These are phyloP conservation scores for Jacaranda copaia DNA, from an alignment of 257 asterid species.

Conservation along the genomic window DNA sequence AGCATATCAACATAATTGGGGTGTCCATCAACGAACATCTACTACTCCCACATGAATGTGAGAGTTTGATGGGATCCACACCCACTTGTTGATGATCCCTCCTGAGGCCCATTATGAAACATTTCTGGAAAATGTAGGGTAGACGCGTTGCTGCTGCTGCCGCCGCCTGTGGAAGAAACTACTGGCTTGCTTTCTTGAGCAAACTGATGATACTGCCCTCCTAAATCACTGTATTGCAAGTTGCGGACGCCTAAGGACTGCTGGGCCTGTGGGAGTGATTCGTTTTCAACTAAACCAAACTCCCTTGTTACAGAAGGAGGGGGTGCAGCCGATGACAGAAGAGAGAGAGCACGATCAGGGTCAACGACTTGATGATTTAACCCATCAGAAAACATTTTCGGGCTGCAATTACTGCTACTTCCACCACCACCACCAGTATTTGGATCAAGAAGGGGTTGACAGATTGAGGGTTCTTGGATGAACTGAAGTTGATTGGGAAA, in stretches of 20 bases:
- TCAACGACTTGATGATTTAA: slow-evolving; percentile 50
- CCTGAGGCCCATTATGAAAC: slow-evolving; percentile 48
- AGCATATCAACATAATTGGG: too few relatives aligned
- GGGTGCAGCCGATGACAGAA: slow-evolving; percentile 90
- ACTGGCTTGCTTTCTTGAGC: slow-evolving; percentile 49
- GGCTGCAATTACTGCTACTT: slow-evolving; percentile 33
- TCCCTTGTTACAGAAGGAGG: slow-evolving; percentile 45
- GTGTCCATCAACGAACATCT: too few relatives aligned
- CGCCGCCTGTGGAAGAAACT: slow-evolving; percentile 43
- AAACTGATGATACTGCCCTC: slow-evolving; percentile 33
- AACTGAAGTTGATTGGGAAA: slow-evolving; percentile 52
- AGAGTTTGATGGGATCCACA: slow-evolving; percentile 70
- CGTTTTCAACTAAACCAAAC: slow-evolving; percentile 45
- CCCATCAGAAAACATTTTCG: slow-evolving; percentile 48
- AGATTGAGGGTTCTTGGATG: slow-evolving; percentile 39
- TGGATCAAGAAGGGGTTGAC: slow-evolving; percentile 44
- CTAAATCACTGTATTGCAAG: slow-evolving; percentile 49
- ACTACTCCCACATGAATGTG: slow-evolving; percentile 84
- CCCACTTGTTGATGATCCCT: slow-evolving; percentile 53
- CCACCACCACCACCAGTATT: slow-evolving; percentile 30
- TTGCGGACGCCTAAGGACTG: slow-evolving; percentile 42
- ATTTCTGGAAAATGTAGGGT: slow-evolving; percentile 60
- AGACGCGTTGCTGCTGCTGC: slow-evolving; percentile 35
- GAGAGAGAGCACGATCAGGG: slow-evolving; percentile 96
- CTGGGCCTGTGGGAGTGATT: neutral